phyloP scores from a whole-genome alignment of 352 stramenopile species.

The Phytophthora citricola region DNA sequence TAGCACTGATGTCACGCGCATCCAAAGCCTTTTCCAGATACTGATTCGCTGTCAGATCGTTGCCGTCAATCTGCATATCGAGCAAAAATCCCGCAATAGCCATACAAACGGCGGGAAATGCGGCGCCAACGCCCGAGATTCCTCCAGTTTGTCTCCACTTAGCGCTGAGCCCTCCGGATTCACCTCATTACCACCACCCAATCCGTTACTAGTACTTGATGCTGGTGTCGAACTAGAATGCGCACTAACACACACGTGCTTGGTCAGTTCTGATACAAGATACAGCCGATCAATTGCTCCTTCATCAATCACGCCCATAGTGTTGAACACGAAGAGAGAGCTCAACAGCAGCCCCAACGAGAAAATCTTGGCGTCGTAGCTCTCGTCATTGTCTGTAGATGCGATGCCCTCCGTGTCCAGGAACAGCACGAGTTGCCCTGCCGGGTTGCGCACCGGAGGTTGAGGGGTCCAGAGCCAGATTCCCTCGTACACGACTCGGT shows the following conservation, averaged over 20 bases:
- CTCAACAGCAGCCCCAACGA: conserved; percentile 81
- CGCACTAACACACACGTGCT: conserved; percentile 78
- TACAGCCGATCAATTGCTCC: conserved; percentile 84
- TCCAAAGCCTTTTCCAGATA: conserved; percentile 84
- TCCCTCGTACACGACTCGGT: conserved; percentile 86
- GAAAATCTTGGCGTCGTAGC: conserved; percentile 91
- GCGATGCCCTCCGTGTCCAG: conserved; percentile 90
- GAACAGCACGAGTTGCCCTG: conserved; percentile 74
- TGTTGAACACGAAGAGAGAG: conserved; percentile 89
- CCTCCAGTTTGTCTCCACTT: conserved; percentile 47
- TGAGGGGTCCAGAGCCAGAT: conserved; percentile 86
- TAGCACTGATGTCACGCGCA: conserved; percentile 47
- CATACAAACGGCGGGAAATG: conserved; percentile 88
- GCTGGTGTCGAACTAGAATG: conserved; percentile 17
- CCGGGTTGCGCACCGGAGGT: conserved; percentile 60
- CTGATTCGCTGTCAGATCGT: conserved; percentile 62
- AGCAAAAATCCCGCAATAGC: conserved; percentile 84
- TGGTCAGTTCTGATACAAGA: conserved; percentile 87
- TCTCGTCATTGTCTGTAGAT: conserved; percentile 87
- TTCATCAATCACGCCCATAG: conserved; percentile 90
- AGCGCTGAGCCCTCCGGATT: conserved; percentile 19
- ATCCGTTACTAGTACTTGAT: conserved; percentile 1
- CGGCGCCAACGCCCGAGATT: conserved; percentile 62
- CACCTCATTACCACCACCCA: conserved; percentile 5
- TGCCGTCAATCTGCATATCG: conserved; percentile 75